phyloP scores from a whole-genome alignment of 208 protist genomes.

The Trypanosoma mega region DNA sequence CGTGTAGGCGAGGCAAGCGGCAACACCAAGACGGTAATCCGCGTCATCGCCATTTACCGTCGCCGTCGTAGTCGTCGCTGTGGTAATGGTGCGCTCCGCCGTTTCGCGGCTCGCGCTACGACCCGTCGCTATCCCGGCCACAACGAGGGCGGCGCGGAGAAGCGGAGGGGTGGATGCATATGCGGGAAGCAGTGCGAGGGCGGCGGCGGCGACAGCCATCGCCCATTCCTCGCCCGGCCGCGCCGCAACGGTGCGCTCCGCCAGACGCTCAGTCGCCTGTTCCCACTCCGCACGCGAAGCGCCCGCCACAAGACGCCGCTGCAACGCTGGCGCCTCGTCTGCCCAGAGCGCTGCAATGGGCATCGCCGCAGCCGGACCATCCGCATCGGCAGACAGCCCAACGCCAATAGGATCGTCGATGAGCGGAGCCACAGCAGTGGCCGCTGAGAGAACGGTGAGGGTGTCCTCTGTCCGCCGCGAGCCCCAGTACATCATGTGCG shows the following conservation, averaged over 20 bases:
- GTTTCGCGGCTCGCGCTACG: slow-evolving; percentile 13
- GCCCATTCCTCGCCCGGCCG: slow-evolving; percentile 27
- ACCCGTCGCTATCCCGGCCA: slow-evolving; percentile 20
- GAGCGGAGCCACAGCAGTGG: slow-evolving; percentile 19
- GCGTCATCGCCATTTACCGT: slow-evolving; percentile 22
- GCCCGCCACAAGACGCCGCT: slow-evolving; percentile 5
- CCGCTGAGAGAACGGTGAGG: slow-evolving; percentile 15
- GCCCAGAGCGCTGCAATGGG: slow-evolving; percentile 27
- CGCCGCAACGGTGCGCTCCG: slow-evolving; percentile 18
- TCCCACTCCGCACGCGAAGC: slow-evolving; percentile 22
- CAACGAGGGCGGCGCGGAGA: slow-evolving; percentile 6
- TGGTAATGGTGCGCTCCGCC: background rate
- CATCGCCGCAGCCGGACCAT: background rate
- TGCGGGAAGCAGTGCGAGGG: slow-evolving; percentile 3
- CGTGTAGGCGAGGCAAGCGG: slow-evolving; percentile 23
- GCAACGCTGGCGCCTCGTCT: slow-evolving; percentile 13
- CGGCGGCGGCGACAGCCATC: slow-evolving; percentile 2
- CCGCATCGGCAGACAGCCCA: background rate
- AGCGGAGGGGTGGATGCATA: slow-evolving; percentile 4
- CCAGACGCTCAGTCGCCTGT: slow-evolving; percentile 20
- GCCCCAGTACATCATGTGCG: slow-evolving; percentile 10
- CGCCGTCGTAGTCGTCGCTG: slow-evolving; percentile 10
- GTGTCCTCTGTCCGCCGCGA: slow-evolving; percentile 11
- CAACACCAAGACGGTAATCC: slow-evolving; percentile 19
- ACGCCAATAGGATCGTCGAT: slow-evolving; percentile 30